These are phyloP conservation scores for Tricholoma sp. DNA, from an alignment of 768 basidiomycete genomes.

Conservation along the genomic window DNA sequence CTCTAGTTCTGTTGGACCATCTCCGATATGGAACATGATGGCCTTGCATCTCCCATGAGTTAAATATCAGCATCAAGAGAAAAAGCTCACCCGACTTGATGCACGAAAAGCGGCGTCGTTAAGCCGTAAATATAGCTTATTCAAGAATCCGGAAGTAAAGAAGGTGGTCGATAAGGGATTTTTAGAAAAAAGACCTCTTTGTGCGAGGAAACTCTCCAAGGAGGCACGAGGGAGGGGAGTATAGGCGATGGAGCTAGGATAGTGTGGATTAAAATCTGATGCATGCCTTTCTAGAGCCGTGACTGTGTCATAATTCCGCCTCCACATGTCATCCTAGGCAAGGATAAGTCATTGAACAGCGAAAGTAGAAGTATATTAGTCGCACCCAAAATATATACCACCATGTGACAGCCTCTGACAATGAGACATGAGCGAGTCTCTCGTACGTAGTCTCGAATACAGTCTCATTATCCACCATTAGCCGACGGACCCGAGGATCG, in stretches of 20 bases:
- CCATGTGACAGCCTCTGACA: slow-evolving; percentile 51
- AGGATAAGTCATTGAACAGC: not conserved
- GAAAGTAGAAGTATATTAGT: not conserved
- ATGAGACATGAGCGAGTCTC: slow-evolving; percentile 45
- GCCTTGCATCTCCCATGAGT: slow-evolving; percentile 33
- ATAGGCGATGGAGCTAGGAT: slow-evolving; percentile 67
- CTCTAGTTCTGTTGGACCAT: slow-evolving; percentile 44
- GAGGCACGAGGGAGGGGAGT: slow-evolving; percentile 58
- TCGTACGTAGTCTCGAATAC: slow-evolving; percentile 48
- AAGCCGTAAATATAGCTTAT: slow-evolving; percentile 66
- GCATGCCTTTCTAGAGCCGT: slow-evolving; percentile 41
- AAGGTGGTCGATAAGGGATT: slow-evolving; percentile 39
- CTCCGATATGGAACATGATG: slow-evolving; percentile 58
- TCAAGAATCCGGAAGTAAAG: slow-evolving; percentile 62
- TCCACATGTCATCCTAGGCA: slow-evolving; percentile 67
- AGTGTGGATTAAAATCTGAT: slow-evolving; percentile 67
- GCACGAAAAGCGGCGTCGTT: slow-evolving; percentile 61
- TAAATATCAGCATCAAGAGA: not conserved
- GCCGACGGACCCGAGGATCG: slow-evolving; percentile 49
- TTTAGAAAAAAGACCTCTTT: slow-evolving; percentile 52
- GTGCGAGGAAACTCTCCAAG: slow-evolving; percentile 58
- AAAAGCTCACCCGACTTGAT: slow-evolving; percentile 41
- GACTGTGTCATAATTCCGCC: slow-evolving; percentile 60
- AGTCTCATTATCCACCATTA: slow-evolving; percentile 41
- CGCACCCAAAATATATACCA: slow-evolving; percentile 80